Percentiles rank a stretch among this genome's conserved stretches.
Conservation (phyloP, 1,139 yeast species). For the Eremothecium gossypii region DNA sequence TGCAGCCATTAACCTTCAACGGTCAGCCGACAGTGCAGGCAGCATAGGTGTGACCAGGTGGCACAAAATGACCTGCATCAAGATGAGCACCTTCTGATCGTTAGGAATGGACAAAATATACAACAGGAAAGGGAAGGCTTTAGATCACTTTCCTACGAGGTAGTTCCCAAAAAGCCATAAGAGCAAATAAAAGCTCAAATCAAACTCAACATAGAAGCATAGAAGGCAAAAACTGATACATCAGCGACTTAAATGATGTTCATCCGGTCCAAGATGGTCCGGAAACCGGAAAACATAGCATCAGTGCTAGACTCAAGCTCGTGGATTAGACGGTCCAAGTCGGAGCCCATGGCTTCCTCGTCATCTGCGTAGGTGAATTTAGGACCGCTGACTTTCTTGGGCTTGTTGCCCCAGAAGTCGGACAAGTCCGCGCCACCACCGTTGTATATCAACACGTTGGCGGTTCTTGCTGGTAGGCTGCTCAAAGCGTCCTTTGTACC, state of each 20-base stretch:
- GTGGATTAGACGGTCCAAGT: conserved; percentile 12
- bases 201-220: background rate
- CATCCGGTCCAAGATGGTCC: conserved; percentile 18
- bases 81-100: too few relatives aligned
- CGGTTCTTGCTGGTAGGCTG: conserved; percentile 75
- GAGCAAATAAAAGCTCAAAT: too few relatives aligned
- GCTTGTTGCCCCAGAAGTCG: conserved; percentile 51
- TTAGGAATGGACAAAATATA: too few relatives aligned
- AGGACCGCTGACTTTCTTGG: background rate
- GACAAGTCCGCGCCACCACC: conserved; percentile 84
- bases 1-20: too few relatives aligned
- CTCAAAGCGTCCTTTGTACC: conserved; percentile 54
- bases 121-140: too few relatives aligned
- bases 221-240: background rate
- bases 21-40: too few relatives aligned
- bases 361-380: background rate
- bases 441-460: conserved; percentile 81
- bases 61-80: too few relatives aligned
- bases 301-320: conserved; percentile 18
- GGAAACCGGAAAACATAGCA: conserved; percentile 17
- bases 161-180: too few relatives aligned
- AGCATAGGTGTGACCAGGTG: too few relatives aligned
- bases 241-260: conserved; percentile 13
- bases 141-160: too few relatives aligned
- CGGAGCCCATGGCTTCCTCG: conserved; percentile 5